Evolutionary conservation across 768 basidiomycete genomes (phyloP), one percentile per base, ranked within the genome.

Genomic region (Boletus tomentosulus): DNA sequence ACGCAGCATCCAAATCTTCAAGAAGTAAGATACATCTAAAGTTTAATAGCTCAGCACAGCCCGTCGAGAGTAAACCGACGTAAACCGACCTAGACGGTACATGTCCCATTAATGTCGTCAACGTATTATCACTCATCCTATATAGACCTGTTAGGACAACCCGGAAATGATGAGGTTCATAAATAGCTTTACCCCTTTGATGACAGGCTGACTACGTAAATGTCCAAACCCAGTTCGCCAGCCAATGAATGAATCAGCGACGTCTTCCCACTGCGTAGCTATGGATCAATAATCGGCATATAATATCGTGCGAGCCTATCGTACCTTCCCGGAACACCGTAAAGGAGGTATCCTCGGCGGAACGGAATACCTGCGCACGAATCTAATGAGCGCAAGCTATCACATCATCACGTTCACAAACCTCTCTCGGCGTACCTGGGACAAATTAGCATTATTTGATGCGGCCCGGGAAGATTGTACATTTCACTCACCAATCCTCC

Each of bases 1-100:
- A 93, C 27, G 91, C 91, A 52, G 91, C 91, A 68, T 93, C 91
- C 62, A 96, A 80, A 78, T 96, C 92, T 74, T 96, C 93, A 68
- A 96, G 80, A 71, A 96, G 86, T 62, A 96, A 78, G 56, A 96
- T 92, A 77, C 90, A 92, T 76, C 90, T 90, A 61, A 39, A 46
- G 34, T 38, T 2, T 34, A 46, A 51, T 16, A 25, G 9, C 25
- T 66, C 24, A 63, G 56, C 28, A 38, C 27, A 53, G 54, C 33
- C 48, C 63, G 56, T 57, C 52, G 27, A 59, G 30, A 42, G 16
- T 34, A 38, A 34, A 24, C 10, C 19, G 13, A 46, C 28, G 34
- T 37, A 38, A 49, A 61, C 78, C 4, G 10, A 90, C 87, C 89
- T 84, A 55, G 87, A 81, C 27, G 91, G 91, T 65, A 93, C 89